Base-by-base conservation (phyloP, 2,329 filamentous ascomycete genomes). In the Graphilbum fragrans region DNA sequence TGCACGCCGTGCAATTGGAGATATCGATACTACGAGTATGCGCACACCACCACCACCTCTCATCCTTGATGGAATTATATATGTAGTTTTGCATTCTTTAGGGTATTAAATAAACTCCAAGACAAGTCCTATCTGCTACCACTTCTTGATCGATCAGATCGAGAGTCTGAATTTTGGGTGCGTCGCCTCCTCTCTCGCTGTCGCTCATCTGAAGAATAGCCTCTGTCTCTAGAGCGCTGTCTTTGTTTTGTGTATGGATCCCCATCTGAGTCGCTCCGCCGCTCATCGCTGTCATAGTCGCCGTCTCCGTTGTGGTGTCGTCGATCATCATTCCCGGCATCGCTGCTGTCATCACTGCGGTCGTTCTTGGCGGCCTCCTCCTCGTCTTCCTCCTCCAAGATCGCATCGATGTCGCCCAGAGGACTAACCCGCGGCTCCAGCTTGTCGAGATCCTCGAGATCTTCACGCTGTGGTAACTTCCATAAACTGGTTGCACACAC, bases 401-500 rank as follows among this genome's bases (percentile, higher is more conserved):
- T 55, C 48, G 79, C 79, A 50, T 90, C 84, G 42, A 90, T 68
- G 50, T 87, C 86, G 1, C 82, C 86, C 45, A 96, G 60, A 29
- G 86, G 79, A 59, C 88, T 95, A 29, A 86, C 74, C 49, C 90
- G 74, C 38, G 87, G 83, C 55, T 95, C 90, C 54, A 98, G 55
- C 53, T 88, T 62, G 50, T 94, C 92, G 58, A 94, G 56, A 58
- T 98, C 92, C 64, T 98, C 92, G 49, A 98, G 58, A 39, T 85
- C 72, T 49, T 83, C 78, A 51, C 92, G 70, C 45, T 78, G 78
- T 4, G 88, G 85, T 70, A 98, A 73, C 65, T 94, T 94, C 79
- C 86, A 93, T 51, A 98, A 57, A 55, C 81, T 93, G 3, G 92
- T 96, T 31, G 80, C 90, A 56, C 90, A 96, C 0, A 95, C 81